These are phyloP conservation scores for Tetrapyrgos nigripes DNA, from an alignment of 1,284 basidiomycete species.

Conservation along the genomic window DNA sequence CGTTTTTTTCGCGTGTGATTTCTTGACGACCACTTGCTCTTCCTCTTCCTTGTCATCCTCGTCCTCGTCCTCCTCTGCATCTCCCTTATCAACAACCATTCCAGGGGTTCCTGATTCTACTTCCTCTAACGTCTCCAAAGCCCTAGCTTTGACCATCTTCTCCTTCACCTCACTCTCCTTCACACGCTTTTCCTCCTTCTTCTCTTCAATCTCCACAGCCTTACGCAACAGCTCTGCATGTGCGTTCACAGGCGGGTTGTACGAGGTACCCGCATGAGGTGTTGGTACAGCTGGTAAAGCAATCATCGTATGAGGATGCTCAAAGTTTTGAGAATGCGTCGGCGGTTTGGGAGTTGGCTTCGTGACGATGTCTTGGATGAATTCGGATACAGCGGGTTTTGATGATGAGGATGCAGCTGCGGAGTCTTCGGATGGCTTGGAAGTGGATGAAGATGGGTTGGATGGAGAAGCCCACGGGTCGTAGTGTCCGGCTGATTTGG, in stretches of 20 bases:
- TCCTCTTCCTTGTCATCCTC: conserved; percentile 29
- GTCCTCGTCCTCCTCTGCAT: conserved; percentile 46
- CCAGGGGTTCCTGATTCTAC: conserved; percentile 46
- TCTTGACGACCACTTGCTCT: conserved; percentile 40
- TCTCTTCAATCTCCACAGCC: conserved; percentile 69
- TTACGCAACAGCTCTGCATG: conserved; percentile 79
- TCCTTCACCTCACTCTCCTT: conserved; percentile 47
- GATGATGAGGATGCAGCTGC: conserved; percentile 1
- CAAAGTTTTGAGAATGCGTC: conserved; percentile 49
- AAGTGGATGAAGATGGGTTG: no score
- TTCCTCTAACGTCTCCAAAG: conserved; percentile 41
- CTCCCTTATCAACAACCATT: conserved; percentile 64
- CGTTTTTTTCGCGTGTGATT: conserved; percentile 71
- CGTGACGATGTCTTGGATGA: background rate
- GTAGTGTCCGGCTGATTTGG: conserved; percentile 73
- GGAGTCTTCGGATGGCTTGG: background rate
- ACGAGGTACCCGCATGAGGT: conserved; percentile 91
- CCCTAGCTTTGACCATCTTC: conserved; percentile 45
- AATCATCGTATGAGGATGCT: conserved; percentile 59
- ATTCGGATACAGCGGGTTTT: conserved; percentile 8
- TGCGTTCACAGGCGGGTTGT: conserved; percentile 85
- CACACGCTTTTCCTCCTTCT: conserved; percentile 62
- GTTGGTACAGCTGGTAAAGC: conserved; percentile 69
- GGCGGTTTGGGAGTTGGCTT: conserved; percentile 6
- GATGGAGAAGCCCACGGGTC: conserved; percentile 73